Evolutionary conservation across 768 basidiomycete species (phyloP).

Genomic region (Macrolepiota fuliginosa): DNA sequence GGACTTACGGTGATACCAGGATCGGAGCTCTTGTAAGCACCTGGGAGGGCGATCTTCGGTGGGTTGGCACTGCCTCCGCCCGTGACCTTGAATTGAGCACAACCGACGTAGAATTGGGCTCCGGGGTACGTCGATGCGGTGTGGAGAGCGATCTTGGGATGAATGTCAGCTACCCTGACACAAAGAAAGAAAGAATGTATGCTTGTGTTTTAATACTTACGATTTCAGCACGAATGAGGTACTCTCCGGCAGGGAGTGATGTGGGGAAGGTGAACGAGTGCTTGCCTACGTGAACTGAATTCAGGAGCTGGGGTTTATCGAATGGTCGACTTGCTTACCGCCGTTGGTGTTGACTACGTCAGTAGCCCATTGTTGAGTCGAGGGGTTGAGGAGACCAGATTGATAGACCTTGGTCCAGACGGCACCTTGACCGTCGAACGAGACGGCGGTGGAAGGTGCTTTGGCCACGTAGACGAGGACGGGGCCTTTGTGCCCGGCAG

Average conservation of each 20-base stretch:
- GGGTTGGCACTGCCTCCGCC: slow-evolving; percentile 42
- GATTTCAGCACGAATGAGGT: slow-evolving; percentile 48
- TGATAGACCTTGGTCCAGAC: slow-evolving; percentile 52
- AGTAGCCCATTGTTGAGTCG: slow-evolving; percentile 41
- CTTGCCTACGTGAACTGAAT: slow-evolving; percentile 28
- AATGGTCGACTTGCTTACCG: slow-evolving; percentile 23
- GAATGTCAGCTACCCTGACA: neutral
- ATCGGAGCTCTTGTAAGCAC: slow-evolving; percentile 42
- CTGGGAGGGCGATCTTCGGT: slow-evolving; percentile 47
- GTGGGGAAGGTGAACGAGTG: slow-evolving; percentile 43
- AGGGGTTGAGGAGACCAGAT: slow-evolving; percentile 17
- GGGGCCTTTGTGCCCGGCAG: slow-evolving; percentile 49
- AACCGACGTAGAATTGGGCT: slow-evolving; percentile 44
- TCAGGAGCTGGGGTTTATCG: neutral
- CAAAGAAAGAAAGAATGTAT: neutral
- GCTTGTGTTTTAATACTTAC: slow-evolving; percentile 26
- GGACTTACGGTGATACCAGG: slow-evolving; percentile 42
- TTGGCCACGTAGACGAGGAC: slow-evolving; percentile 52
- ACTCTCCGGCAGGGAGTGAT: slow-evolving; percentile 45
- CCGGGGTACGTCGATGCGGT: slow-evolving; percentile 43
- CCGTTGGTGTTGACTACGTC: slow-evolving; percentile 46
- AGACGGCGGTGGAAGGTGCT: slow-evolving; percentile 33
- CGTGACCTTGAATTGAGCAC: slow-evolving; percentile 47
- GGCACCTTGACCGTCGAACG: slow-evolving; percentile 36
- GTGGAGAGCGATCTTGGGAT: slow-evolving; percentile 30